phyloP scores from a whole-genome alignment of 257 asterid species.

The Nicotiana paniculata region DNA sequence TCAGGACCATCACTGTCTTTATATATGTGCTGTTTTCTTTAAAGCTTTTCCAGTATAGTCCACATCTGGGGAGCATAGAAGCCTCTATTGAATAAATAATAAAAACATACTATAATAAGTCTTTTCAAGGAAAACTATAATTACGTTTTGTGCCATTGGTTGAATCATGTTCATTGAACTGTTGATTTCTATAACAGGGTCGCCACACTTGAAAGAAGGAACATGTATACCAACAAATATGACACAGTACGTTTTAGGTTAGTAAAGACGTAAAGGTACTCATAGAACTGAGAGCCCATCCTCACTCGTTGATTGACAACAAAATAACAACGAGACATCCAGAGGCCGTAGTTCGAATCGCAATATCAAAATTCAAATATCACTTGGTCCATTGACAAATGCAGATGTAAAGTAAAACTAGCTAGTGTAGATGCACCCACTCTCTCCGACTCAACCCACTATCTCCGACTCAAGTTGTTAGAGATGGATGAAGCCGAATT shows the following conservation, averaged over 20 bases:
- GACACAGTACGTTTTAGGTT: too few relatives aligned
- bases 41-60: background rate
- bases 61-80: background rate
- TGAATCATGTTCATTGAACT: background rate
- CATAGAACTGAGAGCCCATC: background rate
- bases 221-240: too few relatives aligned
- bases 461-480: background rate
- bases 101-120: background rate
- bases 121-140: background rate
- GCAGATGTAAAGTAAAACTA: background rate
- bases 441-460: background rate
- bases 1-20: background rate
- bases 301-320: background rate
- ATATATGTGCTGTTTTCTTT: background rate
- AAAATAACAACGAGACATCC: background rate
- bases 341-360: background rate
- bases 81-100: background rate
- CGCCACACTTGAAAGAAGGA: too few relatives aligned
- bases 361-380: background rate
- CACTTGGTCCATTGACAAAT: background rate
- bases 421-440: background rate
- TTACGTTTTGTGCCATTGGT: background rate
- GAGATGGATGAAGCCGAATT: background rate
- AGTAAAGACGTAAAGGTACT: too few relatives aligned
- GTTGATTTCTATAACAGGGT: too few relatives aligned